Conservation (phyloP, 441 rosid species). For the Erysimum cheiri region DNA sequence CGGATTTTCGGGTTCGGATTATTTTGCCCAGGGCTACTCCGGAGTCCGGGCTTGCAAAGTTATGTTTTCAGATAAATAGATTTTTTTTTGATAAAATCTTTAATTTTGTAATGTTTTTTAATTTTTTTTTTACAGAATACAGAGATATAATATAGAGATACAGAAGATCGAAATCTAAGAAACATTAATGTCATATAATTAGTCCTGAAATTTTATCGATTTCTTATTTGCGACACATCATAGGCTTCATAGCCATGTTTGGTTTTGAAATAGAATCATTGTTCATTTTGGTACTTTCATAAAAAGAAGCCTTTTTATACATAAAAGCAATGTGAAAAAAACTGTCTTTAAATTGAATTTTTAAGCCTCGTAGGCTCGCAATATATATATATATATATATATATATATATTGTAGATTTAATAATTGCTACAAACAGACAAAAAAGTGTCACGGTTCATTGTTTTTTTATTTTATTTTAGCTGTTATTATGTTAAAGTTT, state of each 20-base stretch:
- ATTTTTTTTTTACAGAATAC: too few relatives aligned
- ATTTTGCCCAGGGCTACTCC: too few relatives aligned
- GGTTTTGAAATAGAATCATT: not conserved
- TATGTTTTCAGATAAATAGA: not conserved
- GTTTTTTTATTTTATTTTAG: not conserved
- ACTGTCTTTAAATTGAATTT: not conserved
- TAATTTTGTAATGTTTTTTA: too few relatives aligned
- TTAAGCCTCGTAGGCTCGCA: not conserved
- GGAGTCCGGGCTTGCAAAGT: too few relatives aligned
- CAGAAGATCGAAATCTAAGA: too few relatives aligned
- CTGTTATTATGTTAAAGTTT: not conserved
- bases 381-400: too few relatives aligned
- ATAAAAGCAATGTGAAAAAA: not conserved
- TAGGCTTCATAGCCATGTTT: not conserved
- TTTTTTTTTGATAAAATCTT: too few relatives aligned
- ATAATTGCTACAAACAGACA: slow-evolving; percentile 9
- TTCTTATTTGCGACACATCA: not conserved
- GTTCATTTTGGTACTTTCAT: not conserved
- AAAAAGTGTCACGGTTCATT: slow-evolving; percentile 22
- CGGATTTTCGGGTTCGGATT: too few relatives aligned
- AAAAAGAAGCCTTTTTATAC: not conserved
- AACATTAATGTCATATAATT: too few relatives aligned
- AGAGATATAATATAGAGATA: too few relatives aligned
- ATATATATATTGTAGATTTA: not conserved
- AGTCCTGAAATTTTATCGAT: not conserved